A percentile compares a stretch with the other conserved stretches of the same genome.
These are phyloP conservation scores for Staphylotrichum tortipilum DNA, from an alignment of 495 filamentous ascomycete species.

Conservation along the genomic window DNA sequence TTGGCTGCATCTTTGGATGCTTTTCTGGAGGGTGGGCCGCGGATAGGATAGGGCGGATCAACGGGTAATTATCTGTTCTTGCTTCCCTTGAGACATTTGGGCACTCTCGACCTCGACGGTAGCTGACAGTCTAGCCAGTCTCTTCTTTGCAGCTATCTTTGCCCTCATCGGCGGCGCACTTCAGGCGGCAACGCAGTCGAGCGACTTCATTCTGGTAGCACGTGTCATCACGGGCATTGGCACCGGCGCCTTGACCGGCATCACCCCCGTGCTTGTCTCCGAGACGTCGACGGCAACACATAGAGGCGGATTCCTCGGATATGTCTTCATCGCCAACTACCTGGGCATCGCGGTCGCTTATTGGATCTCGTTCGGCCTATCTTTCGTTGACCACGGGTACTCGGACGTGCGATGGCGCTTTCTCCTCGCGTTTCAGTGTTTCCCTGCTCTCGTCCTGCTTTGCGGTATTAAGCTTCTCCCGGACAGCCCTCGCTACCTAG, in stretches of 20 bases:
- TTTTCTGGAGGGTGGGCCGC: constrained; percentile 20
- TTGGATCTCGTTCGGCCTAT: constrained; percentile 53
- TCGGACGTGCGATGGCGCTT: constrained; percentile 34
- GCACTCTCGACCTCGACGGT: too few relatives aligned
- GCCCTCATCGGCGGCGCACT: constrained; percentile 47
- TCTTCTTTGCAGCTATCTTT: constrained; percentile 44
- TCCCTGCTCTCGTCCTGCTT: background rate
- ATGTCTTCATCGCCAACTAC: constrained; percentile 49
- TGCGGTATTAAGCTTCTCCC: background rate
- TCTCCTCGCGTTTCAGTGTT: background rate
- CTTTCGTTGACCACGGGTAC: constrained; percentile 40
- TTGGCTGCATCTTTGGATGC: constrained; percentile 47
- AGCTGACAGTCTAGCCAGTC: constrained; percentile 47
- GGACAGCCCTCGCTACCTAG: constrained; percentile 1
- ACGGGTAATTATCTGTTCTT: background rate
- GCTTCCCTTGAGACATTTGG: background rate
- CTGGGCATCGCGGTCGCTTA: constrained; percentile 54
- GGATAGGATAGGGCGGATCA: constrained; percentile 2
- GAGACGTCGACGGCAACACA: constrained; percentile 43
- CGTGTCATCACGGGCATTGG: constrained; percentile 50
- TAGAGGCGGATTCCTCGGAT: constrained; percentile 40
- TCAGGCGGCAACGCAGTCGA: constrained; percentile 42
- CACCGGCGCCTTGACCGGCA: constrained; percentile 36
- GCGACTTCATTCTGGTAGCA: constrained; percentile 47
- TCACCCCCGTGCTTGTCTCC: constrained; percentile 29